Evolutionary conservation across 2,329 filamentous ascomycete species (phyloP).

Genomic region (Aspergillus japonicus): DNA sequence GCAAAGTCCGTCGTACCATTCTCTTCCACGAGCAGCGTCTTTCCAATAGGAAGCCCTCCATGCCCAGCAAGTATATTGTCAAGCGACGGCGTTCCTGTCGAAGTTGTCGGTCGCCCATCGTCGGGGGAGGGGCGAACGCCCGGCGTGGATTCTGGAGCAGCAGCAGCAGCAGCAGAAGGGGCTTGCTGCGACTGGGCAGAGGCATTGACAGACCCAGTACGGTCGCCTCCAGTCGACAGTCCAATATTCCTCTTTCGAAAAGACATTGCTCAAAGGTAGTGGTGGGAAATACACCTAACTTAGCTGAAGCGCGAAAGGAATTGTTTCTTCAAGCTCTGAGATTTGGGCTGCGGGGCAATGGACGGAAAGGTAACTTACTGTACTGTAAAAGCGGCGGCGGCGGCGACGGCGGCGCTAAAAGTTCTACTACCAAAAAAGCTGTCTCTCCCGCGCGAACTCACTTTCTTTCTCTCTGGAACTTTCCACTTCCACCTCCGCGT

Average conservation of each 20-base stretch:
- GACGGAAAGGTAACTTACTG: conserved; percentile 9
- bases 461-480: conserved; percentile 4
- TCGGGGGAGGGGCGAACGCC: conserved; percentile 81
- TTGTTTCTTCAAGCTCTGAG: conserved; percentile 12
- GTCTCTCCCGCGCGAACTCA: conserved; percentile 2
- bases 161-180: conserved; percentile 9
- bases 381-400: conserved; percentile 26
- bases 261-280: conserved; percentile 51
- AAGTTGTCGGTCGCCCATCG: conserved; percentile 83
- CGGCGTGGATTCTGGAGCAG: conserved; percentile 35
- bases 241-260: conserved; percentile 68
- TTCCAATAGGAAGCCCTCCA: conserved; percentile 78
- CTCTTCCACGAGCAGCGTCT: conserved; percentile 78
- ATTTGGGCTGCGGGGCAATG: conserved; percentile 22
- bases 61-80: conserved; percentile 85
- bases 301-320: background rate
- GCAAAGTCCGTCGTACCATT: conserved; percentile 92
- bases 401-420: conserved; percentile 22
- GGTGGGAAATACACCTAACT: conserved; percentile 2
- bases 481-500: no score
- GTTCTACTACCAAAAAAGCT: conserved; percentile 25
- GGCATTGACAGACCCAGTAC: conserved; percentile 31
- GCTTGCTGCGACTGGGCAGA: conserved; percentile 24
- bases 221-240: conserved; percentile 45
- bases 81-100: conserved; percentile 82